Percentiles rank a stretch among this genome's conserved stretches.
These are phyloP conservation scores for Hirschfeldia incana DNA, from an alignment of 345 rosid species.

Conservation along the genomic window DNA sequence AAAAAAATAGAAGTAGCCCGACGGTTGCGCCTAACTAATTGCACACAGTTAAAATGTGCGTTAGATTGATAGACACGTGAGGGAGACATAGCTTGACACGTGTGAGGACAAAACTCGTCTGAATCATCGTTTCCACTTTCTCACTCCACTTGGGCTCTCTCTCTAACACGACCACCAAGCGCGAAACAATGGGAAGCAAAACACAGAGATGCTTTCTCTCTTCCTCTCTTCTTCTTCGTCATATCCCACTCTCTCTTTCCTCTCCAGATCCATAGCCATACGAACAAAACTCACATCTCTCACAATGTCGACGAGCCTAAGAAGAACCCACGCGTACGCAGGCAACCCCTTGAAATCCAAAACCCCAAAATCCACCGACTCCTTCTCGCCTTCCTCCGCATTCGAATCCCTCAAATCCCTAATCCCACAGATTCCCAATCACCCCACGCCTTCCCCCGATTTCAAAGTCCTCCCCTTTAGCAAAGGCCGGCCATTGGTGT, in stretches of 20 bases:
- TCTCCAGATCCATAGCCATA: constrained; percentile 14
- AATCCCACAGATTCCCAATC: constrained; percentile 45
- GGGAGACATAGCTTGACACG: neutral
- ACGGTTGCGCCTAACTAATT: neutral
- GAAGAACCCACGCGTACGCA: constrained; percentile 71
- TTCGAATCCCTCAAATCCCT: constrained; percentile 66
- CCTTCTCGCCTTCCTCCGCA: constrained; percentile 62
- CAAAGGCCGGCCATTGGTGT: constrained; percentile 79
- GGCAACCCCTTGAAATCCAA: constrained; percentile 67
- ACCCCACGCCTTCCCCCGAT: constrained; percentile 47
- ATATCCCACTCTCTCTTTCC: constrained; percentile 8
- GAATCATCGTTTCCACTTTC: constrained; percentile 28
- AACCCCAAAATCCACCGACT: constrained; percentile 62
- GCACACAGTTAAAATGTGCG: neutral
- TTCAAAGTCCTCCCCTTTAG: constrained; percentile 77
- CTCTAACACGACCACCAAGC: constrained; percentile 11
- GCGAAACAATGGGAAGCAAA: constrained; percentile 1
- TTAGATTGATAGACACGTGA: neutral
- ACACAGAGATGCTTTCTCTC: constrained; percentile 43
- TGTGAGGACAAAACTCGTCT: constrained; percentile 1
- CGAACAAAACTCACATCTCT: constrained; percentile 28
- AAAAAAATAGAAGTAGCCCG: neutral
- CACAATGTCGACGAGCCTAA: constrained; percentile 42
- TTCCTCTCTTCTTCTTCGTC: constrained; percentile 1
- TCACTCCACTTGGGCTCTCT: constrained; percentile 2